These are phyloP conservation scores for Ogataea ramenticola DNA, from an alignment of 805 yeast species.

Conservation along the genomic window DNA sequence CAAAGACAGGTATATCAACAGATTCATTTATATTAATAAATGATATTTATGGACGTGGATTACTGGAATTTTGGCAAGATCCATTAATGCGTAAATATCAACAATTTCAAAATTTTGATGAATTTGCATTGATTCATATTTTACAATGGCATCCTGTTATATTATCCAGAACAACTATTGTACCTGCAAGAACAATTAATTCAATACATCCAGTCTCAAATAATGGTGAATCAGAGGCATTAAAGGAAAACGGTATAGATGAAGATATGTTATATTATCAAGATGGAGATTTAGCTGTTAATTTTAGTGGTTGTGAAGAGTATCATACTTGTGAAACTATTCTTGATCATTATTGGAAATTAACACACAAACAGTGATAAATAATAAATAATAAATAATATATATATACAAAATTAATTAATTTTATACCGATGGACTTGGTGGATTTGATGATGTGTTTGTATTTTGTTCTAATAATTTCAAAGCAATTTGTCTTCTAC, in stretches of 20 bases:
- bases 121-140: conserved; percentile 74
- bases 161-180: conserved; percentile 63
- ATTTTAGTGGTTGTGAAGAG: conserved; percentile 50
- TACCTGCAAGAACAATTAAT: conserved; percentile 56
- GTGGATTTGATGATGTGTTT: background rate
- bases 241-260: conserved; percentile 27
- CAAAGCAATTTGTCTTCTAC: conserved; percentile 71
- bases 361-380: background rate
- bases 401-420: no score
- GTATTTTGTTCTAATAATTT: conserved; percentile 60
- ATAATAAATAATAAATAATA: background rate
- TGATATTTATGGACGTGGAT: conserved; percentile 53
- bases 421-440: background rate
- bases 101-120: conserved; percentile 53
- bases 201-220: conserved; percentile 27
- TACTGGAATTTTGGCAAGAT: conserved; percentile 78
- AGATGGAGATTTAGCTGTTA: conserved; percentile 45
- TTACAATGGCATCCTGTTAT: conserved; percentile 92
- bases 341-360: conserved; percentile 30
- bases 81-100: conserved; percentile 59
- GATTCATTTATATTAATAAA: conserved; percentile 68
- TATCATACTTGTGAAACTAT: conserved; percentile 45
- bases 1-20: conserved; percentile 54
- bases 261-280: conserved; percentile 45
- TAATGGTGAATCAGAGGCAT: conserved; percentile 38